Evolutionary conservation across 2,329 filamentous ascomycete species (phyloP).

Genomic region (Neonectria neomacrospora): DNA sequence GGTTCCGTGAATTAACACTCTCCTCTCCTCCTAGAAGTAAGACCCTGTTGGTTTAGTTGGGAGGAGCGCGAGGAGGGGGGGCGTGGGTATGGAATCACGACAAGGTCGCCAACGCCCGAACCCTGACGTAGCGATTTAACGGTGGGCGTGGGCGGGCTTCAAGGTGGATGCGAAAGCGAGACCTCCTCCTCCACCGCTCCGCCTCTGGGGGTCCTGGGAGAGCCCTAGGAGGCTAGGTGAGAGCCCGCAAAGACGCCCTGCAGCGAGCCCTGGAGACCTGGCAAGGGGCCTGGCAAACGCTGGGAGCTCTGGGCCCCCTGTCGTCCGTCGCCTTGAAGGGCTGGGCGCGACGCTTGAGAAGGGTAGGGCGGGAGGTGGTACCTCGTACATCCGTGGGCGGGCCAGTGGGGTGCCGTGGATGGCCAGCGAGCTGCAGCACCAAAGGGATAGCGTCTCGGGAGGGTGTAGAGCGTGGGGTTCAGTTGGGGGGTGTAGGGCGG

Average conservation of each 20-base stretch:
- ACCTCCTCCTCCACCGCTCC: not conserved
- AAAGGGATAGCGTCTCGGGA: not conserved
- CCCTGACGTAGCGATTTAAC: conserved; percentile 1
- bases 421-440: not conserved
- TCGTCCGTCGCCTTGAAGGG: conserved; percentile 17
- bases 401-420: not conserved
- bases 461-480: not conserved
- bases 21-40: not conserved
- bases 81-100: not conserved
- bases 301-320: conserved; percentile 15
- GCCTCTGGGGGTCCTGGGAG: not conserved
- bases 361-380: not conserved
- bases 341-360: conserved; percentile 8
- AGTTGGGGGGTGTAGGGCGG: not conserved
- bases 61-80: not conserved
- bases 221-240: conserved; percentile 1
- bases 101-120: not conserved
- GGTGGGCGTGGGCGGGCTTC: not conserved
- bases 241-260: conserved; percentile 17
- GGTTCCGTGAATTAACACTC: conserved; percentile 18
- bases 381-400: not conserved
- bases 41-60: not conserved
- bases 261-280: conserved; percentile 12
- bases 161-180: not conserved
- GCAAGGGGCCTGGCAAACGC: not conserved